A percentile compares a stretch with the other conserved stretches of the same genome.
phyloP scores from a whole-genome alignment of 2,329 filamentous ascomycete genomes.

The Cordyceps cicadae region DNA sequence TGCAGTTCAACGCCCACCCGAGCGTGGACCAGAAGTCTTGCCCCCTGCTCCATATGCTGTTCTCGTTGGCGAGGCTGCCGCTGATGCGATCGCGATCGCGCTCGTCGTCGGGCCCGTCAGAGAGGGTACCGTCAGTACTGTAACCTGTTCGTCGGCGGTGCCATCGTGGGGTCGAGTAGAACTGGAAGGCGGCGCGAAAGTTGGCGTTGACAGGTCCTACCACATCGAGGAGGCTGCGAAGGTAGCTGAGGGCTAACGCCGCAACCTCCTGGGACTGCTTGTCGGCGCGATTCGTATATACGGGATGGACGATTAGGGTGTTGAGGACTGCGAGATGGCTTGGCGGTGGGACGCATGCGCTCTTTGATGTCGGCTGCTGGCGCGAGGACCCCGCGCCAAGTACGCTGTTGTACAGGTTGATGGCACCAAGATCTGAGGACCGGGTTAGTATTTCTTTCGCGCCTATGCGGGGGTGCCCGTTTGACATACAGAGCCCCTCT shows the following conservation, averaged over 20 bases:
- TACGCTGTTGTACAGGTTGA: slow-evolving; percentile 57
- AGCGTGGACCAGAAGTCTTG: slow-evolving; percentile 84
- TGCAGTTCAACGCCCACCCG: slow-evolving; percentile 93
- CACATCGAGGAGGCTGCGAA: slow-evolving; percentile 57
- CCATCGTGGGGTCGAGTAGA: slow-evolving; percentile 33
- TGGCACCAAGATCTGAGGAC: slow-evolving; percentile 32
- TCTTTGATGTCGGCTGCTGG: slow-evolving; percentile 21
- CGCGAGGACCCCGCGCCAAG: slow-evolving; percentile 43
- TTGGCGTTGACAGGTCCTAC: slow-evolving; percentile 64
- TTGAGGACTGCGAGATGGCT: slow-evolving; percentile 69
- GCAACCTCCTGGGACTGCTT: slow-evolving; percentile 56
- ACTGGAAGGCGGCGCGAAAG: slow-evolving; percentile 64
- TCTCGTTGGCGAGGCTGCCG: slow-evolving; percentile 51
- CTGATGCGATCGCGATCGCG: slow-evolving; percentile 32
- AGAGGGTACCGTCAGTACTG: slow-evolving; percentile 35
- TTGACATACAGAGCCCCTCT: slow-evolving; percentile 56
- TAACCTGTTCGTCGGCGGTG: slow-evolving; percentile 25
- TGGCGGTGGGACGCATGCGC: slow-evolving; percentile 58
- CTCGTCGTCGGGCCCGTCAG: slow-evolving; percentile 32
- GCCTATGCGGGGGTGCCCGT: not conserved
- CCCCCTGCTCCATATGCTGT: slow-evolving; percentile 65
- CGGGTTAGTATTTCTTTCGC: not conserved
- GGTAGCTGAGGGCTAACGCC: slow-evolving; percentile 58
- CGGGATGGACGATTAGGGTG: slow-evolving; percentile 75
- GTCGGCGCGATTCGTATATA: slow-evolving; percentile 63